A percentile compares a stretch with the other conserved stretches of the same genome.
Conservation (phyloP, 768 basidiomycete species). For the Kondoa malvinella region DNA sequence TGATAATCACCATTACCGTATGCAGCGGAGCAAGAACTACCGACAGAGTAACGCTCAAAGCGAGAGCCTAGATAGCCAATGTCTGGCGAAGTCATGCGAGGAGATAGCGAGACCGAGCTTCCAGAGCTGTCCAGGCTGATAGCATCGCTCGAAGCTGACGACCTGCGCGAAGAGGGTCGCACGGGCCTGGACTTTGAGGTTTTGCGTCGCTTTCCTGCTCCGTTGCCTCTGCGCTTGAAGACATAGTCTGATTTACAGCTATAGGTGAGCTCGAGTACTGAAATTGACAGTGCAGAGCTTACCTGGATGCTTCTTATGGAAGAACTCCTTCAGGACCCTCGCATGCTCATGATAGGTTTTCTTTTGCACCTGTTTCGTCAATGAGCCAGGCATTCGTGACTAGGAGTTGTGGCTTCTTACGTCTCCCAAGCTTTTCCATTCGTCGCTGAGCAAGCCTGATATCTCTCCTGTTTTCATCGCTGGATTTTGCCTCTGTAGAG, state of each 20-base stretch:
- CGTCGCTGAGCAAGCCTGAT: background rate
- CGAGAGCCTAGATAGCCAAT: background rate
- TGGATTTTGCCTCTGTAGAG: background rate
- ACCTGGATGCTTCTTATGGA: background rate
- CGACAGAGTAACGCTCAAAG: background rate
- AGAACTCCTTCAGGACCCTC: background rate
- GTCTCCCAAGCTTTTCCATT: background rate
- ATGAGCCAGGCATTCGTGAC: background rate
- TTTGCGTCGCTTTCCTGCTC: background rate
- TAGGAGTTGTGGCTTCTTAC: background rate
- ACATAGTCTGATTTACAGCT: background rate
- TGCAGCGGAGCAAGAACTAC: no score
- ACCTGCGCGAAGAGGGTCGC: background rate
- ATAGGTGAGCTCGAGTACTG: background rate
- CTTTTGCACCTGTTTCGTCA: background rate
- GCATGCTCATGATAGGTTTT: background rate
- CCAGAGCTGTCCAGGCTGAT: conserved; percentile 6
- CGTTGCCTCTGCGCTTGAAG: background rate
- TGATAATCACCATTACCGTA: no score
- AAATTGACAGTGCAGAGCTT: background rate
- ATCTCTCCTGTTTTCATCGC: conserved; percentile 7
- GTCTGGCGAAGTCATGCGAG: background rate
- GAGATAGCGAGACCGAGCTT: background rate
- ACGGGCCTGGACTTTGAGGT: no score
- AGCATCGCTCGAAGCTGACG: conserved; percentile 3